Conservation (phyloP, 2,329 filamentous ascomycete species). For the Aspergillus terreus region DNA sequence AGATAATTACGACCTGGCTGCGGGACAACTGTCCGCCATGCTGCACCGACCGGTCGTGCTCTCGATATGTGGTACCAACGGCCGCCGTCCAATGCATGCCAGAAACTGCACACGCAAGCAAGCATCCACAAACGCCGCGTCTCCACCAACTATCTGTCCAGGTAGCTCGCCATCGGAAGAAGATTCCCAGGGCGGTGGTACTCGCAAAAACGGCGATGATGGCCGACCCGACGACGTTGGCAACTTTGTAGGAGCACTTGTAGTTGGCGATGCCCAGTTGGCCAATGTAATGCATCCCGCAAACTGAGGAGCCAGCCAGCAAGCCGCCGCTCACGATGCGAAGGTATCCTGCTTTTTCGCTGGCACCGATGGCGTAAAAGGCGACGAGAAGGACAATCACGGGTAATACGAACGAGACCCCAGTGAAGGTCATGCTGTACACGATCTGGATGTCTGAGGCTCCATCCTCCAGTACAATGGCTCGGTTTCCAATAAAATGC, state of each 20-base stretch:
- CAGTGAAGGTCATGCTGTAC: slow-evolving; percentile 69
- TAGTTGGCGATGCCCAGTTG: slow-evolving; percentile 81
- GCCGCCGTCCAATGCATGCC: slow-evolving; percentile 86
- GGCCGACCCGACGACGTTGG: slow-evolving; percentile 64
- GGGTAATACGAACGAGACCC: slow-evolving; percentile 74
- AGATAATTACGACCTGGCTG: slow-evolving; percentile 68
- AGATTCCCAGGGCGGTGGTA: slow-evolving; percentile 65
- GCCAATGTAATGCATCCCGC: slow-evolving; percentile 85
- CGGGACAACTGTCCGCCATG: slow-evolving; percentile 48
- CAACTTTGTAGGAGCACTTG: slow-evolving; percentile 55
- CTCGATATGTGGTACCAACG: slow-evolving; percentile 64
- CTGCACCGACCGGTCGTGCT: slow-evolving; percentile 46
- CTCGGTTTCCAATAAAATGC: slow-evolving; percentile 82
- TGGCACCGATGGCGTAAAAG: slow-evolving; percentile 65
- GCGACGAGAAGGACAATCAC: slow-evolving; percentile 70
- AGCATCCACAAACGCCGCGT: slow-evolving; percentile 59
- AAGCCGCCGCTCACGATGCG: slow-evolving; percentile 62
- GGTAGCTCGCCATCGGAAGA: slow-evolving; percentile 70
- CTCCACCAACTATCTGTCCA: slow-evolving; percentile 83
- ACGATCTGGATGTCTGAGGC: slow-evolving; percentile 63
- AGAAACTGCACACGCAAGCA: slow-evolving; percentile 71
- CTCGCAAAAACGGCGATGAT: slow-evolving; percentile 71
- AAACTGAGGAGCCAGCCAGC: slow-evolving; percentile 70
- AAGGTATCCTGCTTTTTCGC: slow-evolving; percentile 55
- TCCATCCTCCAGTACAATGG: slow-evolving; percentile 67